Base-by-base conservation (phyloP, 352 stramenopile species). In the Elongisporangium undulatum region DNA sequence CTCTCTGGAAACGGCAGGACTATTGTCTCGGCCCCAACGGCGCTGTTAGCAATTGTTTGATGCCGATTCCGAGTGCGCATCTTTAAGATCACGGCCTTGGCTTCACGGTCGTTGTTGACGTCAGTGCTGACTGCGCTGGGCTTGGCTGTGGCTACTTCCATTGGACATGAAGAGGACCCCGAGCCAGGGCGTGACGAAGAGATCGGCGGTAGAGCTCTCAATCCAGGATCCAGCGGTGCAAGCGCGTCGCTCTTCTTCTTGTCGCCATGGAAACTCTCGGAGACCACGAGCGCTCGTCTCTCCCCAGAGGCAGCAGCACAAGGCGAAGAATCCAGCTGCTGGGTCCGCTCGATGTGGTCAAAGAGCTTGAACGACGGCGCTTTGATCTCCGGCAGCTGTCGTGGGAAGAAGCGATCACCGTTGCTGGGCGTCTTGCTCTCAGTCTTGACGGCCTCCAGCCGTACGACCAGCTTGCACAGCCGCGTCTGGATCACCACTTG, bases 401-500 rank as follows among this genome's bases (percentile, higher is more conserved):
- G 69, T 34, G 61, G 64, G 56, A 75, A 79, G 62, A 57, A 77
- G 16, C 50, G 59, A 7, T 26, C 5, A 2, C 0, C 20, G 23
- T 59, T 54, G 29, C 4, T 38, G 15, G n/a, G n/a, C n/a, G 39
- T 41, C 24, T 50, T 59, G 3, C 19, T 20, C 9, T 17, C 39
- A 29, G 49, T 21, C 17, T 72, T 78, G 26, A 70, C 60, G 1
- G 81, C 78, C 20, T 71, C 49, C 15, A 90, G 54, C 9, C 24
- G 59, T 12, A 91, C 51, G 6, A 69, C 62, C 19, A 91, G 63
- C n/a, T 68, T 76, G 16, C 75, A 69, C 3, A 89, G 61, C n/a
- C 69, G 72, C 1, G 71, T 85, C 56, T 91, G 77, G 22, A 91
- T 67, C 23, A 79, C 68, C 20, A 91, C 48, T 51, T 85, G 77